Conservation (phyloP, 202 grass and related monocot genomes). For the Zizania palustris region DNA sequence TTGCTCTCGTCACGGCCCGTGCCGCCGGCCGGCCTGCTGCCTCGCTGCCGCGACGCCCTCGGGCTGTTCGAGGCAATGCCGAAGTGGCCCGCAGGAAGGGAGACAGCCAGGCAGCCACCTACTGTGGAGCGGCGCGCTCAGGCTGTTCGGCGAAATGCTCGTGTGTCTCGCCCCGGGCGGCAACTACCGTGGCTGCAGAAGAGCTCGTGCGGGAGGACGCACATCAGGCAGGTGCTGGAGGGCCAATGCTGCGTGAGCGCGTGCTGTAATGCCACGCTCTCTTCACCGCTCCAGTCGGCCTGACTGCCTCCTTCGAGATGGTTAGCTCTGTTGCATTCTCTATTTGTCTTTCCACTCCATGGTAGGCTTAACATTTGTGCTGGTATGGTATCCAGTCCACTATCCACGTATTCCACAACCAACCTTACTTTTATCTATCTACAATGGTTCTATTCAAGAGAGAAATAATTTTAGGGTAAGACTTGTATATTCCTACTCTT, state of each 20-base stretch:
- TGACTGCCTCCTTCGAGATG: not conserved
- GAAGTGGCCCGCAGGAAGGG: not conserved
- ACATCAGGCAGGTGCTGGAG: not conserved
- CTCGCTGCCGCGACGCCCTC: no score
- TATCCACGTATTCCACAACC: not conserved
- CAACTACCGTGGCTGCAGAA: not conserved
- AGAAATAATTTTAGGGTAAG: no score
- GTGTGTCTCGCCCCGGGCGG: no score
- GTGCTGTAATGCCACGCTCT: not conserved
- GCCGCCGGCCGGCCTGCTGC: no score
- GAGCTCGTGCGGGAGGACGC: not conserved
- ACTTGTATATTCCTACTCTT: no score
- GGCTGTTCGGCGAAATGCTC: conserved; percentile 17
- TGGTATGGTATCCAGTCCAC: not conserved
- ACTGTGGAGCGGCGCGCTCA: not conserved
- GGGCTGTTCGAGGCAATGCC: not conserved
- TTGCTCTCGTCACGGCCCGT: not conserved
- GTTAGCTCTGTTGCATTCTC: not conserved
- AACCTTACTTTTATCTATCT: not conserved
- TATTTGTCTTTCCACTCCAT: not conserved
- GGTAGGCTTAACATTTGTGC: not conserved
- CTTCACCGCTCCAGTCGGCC: not conserved
- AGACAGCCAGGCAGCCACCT: no score
- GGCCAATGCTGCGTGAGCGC: no score
- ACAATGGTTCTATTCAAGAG: no score